These are phyloP conservation scores for Catharanthus roseus DNA, from an alignment of 257 asterid genomes.

Conservation along the genomic window DNA sequence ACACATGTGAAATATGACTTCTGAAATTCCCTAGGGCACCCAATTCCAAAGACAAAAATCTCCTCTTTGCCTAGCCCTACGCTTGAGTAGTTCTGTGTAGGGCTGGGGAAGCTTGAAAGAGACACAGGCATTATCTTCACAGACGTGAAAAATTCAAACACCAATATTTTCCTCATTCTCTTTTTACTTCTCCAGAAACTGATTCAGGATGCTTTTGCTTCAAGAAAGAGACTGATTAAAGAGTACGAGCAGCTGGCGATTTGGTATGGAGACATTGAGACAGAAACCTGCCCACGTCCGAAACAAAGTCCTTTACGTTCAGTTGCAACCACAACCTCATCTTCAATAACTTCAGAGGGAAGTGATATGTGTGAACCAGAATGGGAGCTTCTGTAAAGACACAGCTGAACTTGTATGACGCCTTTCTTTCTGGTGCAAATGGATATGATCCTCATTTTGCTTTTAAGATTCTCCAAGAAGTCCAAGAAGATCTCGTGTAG, in stretches of 20 bases:
- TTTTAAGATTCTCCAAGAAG: not conserved
- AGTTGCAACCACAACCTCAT: slow-evolving; percentile 15
- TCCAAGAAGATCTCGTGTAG: not conserved
- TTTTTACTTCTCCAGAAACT: slow-evolving; percentile 36
- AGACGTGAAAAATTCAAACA: not conserved
- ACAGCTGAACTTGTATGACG: not conserved
- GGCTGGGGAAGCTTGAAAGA: not conserved
- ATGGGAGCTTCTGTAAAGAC: slow-evolving; percentile 58
- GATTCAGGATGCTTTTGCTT: slow-evolving; percentile 52
- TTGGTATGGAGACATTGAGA: slow-evolving; percentile 58
- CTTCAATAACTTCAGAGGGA: slow-evolving; percentile 19
- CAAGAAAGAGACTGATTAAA: slow-evolving; percentile 60
- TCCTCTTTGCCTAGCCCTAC: not conserved
- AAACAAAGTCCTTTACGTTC: slow-evolving; percentile 23
- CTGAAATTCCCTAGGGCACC: not conserved
- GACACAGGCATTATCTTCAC: not conserved
- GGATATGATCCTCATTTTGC: not conserved
- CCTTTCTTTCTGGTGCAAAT: slow-evolving; percentile 7
- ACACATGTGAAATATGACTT: not conserved
- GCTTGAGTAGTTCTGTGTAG: not conserved
- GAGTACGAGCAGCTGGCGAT: slow-evolving; percentile 65
- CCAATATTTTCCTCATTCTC: not conserved
- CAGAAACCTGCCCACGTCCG: slow-evolving; percentile 27
- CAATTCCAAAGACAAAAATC: not conserved
- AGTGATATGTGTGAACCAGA: slow-evolving; percentile 39